Base-by-base conservation (phyloP, 768 basidiomycete species). In the Lactarius evosmus region DNA sequence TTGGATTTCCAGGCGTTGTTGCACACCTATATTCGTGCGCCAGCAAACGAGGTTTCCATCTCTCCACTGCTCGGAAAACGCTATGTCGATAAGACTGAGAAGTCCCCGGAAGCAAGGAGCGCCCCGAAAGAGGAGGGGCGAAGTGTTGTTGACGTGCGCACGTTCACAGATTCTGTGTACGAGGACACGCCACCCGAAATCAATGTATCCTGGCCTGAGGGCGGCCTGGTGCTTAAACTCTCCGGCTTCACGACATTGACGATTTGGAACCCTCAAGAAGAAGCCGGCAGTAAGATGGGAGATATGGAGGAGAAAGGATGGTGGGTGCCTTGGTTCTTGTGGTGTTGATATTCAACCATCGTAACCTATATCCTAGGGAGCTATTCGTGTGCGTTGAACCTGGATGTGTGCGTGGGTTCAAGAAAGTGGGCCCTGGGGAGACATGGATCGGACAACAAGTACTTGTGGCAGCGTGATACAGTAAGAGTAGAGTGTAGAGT, bases 221-320 rank as follows among this genome's bases (percentile, higher is more conserved):
- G 84, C 6, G 80, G 82, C 0, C 62, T 92, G 27, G 75, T 78
- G 49, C 76, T 93, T 51, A 79, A 73, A 63, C 78, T 81, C 19
- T 72, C 62, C n/a, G 80, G 82, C 49, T 76, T 92, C 66, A 88
- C 86, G 70, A 88, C 93, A 63, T 83, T 94, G 7, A 93, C 95
- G n/a, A 77, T 96, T 44, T 98, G 97, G 96, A 98, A 99, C 77
- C 96, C 97, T 7, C 85, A 85, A 69, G 79, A 78, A 34, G 84
- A 81, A 63, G 79, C 74, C 14, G 93, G 93, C 0, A 77, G 78
- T 27, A 87, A 84, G 70, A 89, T 98, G 9, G 85, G 74, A 14
- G 96, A 99, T 72, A 93, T 99, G 93, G 93, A 98, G 71, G 80
- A 82, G 7, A 82, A 82, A 0, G 96, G 95, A 73, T 95, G 92